Conservation (phyloP, 2,329 filamentous ascomycete species). For the Dichotomopilus funicola region DNA sequence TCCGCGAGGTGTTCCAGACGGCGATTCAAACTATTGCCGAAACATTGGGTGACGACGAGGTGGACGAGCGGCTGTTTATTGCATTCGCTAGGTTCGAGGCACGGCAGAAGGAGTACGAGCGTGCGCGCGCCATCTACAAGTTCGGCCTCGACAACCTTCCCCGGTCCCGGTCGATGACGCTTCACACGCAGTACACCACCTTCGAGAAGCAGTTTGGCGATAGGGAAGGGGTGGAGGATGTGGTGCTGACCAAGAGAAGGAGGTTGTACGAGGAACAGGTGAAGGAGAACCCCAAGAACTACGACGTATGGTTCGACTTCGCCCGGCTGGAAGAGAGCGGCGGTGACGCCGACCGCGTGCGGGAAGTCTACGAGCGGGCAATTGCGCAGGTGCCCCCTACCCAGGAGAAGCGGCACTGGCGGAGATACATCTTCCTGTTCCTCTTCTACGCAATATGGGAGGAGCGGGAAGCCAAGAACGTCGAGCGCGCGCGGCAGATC, state of each 20-base stretch:
- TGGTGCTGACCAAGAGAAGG: slow-evolving; percentile 87
- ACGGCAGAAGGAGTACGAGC: slow-evolving; percentile 91
- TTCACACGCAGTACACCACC: slow-evolving; percentile 92
- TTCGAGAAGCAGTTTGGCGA: slow-evolving; percentile 99
- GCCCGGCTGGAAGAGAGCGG: slow-evolving; percentile 82
- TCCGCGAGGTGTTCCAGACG: slow-evolving; percentile 83
- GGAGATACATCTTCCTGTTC: slow-evolving; percentile 96
- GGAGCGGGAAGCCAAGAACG: slow-evolving; percentile 76
- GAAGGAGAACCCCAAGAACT: slow-evolving; percentile 91
- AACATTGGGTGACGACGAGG: slow-evolving; percentile 85
- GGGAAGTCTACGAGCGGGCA: slow-evolving; percentile 90
- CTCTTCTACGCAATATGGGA: slow-evolving; percentile 96
- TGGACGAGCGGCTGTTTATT: slow-evolving; percentile 93
- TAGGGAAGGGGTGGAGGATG: slow-evolving; percentile 86
- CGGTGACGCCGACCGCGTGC: slow-evolving; percentile 73
- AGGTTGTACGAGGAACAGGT: slow-evolving; percentile 92
- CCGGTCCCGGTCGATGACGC: slow-evolving; percentile 71
- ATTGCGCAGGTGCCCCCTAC: slow-evolving; percentile 93
- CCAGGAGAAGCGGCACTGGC: slow-evolving; percentile 95
- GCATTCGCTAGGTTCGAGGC: slow-evolving; percentile 93
- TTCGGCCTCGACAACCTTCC: slow-evolving; percentile 90
- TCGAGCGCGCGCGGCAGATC: slow-evolving; percentile 75
- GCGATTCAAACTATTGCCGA: slow-evolving; percentile 88
- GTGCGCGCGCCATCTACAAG: slow-evolving; percentile 91
- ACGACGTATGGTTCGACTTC: slow-evolving; percentile 96